Evolutionary conservation across 345 rosid genomes (phyloP).

Genomic region (Leavenworthia alabamica): DNA sequence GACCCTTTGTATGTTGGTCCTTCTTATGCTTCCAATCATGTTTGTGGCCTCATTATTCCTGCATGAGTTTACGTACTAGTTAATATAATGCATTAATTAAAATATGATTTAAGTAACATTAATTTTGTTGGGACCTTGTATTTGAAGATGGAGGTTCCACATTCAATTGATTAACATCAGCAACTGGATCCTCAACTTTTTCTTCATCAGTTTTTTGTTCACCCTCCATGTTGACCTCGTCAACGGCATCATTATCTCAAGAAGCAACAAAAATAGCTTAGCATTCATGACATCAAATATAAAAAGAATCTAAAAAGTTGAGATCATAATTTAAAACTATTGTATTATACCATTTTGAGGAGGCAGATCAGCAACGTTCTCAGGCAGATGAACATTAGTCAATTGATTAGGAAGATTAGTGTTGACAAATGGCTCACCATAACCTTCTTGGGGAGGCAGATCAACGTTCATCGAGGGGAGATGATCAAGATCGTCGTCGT

Average conservation of each 20-base stretch:
- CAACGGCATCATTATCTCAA: background rate
- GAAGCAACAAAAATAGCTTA: background rate
- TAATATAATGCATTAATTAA: background rate
- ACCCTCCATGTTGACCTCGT: background rate
- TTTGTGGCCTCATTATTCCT: too few relatives aligned
- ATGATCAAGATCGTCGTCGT: too few relatives aligned
- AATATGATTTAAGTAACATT: background rate
- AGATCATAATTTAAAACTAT: too few relatives aligned
- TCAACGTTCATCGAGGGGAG: background rate
- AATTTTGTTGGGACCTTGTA: conserved; percentile 7
- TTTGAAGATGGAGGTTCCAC: background rate
- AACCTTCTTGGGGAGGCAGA: background rate
- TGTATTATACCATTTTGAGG: too few relatives aligned
- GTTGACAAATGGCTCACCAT: conserved; percentile 2
- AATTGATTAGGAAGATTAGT: too few relatives aligned
- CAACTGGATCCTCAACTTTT: background rate
- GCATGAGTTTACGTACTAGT: too few relatives aligned
- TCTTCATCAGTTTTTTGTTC: background rate
- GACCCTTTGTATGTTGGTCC: too few relatives aligned
- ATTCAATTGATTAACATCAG: background rate
- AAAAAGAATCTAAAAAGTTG: too few relatives aligned
- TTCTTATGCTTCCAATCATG: too few relatives aligned
- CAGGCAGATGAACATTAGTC: too few relatives aligned
- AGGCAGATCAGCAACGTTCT: too few relatives aligned
- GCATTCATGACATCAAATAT: too few relatives aligned